Conservation (phyloP, 768 basidiomycete genomes). For the Leccinum boreale region DNA sequence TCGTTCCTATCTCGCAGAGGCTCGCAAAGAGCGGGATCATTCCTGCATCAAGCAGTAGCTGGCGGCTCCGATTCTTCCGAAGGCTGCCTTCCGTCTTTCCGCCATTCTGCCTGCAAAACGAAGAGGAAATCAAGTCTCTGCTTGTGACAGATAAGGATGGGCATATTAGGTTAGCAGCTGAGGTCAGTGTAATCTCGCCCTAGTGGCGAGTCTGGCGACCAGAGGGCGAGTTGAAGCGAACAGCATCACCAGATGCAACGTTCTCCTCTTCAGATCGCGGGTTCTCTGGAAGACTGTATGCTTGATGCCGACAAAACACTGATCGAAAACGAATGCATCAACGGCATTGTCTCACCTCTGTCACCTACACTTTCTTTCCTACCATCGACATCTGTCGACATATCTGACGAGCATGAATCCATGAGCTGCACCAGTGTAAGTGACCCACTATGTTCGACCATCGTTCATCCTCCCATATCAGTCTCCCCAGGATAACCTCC, state of each 20-base stretch:
- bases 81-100: not conserved
- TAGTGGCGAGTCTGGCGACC: not conserved
- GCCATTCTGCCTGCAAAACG: not conserved
- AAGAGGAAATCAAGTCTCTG: not conserved
- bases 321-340: not conserved
- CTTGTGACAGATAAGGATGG: not conserved
- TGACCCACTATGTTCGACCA: not conserved
- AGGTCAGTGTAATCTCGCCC: constrained; percentile 5
- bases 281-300: not conserved
- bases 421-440: constrained; percentile 11
- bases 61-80: not conserved
- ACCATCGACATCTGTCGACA: not conserved
- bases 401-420: constrained; percentile 5
- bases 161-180: not conserved
- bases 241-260: not conserved
- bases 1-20: constrained; percentile 25
- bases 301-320: not conserved
- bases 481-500: constrained; percentile 9
- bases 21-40: constrained; percentile 23
- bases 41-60: not conserved
- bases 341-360: not conserved
- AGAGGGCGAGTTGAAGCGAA: not conserved
- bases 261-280: not conserved
- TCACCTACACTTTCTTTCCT: not conserved
- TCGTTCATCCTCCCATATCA: not conserved